These are phyloP conservation scores for Curvularia sp. DNA, from an alignment of 2,329 filamentous ascomycete genomes.

Conservation along the genomic window DNA sequence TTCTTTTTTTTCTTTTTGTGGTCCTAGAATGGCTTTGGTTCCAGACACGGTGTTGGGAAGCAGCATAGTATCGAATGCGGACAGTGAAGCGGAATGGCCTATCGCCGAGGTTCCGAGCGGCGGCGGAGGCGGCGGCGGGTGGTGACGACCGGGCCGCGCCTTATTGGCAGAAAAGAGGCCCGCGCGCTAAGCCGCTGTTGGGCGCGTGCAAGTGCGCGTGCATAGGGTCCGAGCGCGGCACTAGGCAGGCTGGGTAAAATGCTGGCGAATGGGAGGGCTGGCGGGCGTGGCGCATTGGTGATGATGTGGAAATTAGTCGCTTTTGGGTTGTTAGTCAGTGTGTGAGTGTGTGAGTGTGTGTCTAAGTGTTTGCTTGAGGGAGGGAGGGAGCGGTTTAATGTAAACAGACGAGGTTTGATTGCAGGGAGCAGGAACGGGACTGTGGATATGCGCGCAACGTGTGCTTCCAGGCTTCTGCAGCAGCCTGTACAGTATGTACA, in stretches of 20 bases:
- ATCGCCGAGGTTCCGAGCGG: conserved; percentile 9
- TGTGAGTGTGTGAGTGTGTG: neutral
- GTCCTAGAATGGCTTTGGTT: too few relatives aligned
- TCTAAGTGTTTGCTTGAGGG: neutral
- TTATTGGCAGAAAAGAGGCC: conserved; percentile 10
- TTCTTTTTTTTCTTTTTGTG: neutral
- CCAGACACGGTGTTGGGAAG: neutral
- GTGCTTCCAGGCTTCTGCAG: too few relatives aligned
- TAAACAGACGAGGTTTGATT: neutral
- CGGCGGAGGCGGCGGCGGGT: neutral
- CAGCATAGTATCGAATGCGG: neutral
- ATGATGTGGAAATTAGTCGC: conserved; percentile 30
- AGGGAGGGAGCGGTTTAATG: neutral
- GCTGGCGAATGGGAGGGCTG: conserved; percentile 19
- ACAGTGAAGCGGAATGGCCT: neutral
- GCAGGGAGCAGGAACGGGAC: too few relatives aligned
- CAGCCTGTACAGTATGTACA: too few relatives aligned
- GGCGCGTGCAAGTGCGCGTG: neutral
- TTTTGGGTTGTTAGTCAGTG: neutral
- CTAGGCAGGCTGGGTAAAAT: conserved; percentile 14
- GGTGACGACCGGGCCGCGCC: conserved; percentile 13
- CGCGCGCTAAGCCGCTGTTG: too few relatives aligned
- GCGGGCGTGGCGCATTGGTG: conserved; percentile 21
- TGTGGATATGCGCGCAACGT: too few relatives aligned
- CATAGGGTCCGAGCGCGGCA: conserved; percentile 11